Percentiles rank a stretch among this genome's conserved stretches.
Conservation (phyloP, 2,329 filamentous ascomycete species). For the Leptosphaerulina australis region DNA sequence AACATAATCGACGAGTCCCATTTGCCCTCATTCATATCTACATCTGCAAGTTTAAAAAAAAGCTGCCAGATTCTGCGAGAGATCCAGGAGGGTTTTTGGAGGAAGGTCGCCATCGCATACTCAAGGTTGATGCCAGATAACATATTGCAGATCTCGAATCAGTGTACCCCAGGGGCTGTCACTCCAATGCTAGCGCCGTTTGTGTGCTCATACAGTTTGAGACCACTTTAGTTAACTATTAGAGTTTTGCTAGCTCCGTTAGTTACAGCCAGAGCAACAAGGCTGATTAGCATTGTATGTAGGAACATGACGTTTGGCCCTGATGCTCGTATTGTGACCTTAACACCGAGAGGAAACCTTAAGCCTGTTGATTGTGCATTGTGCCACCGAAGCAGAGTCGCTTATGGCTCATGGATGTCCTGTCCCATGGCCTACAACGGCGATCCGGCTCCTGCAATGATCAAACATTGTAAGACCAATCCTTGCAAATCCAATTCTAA, state of each 20-base stretch:
- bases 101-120: conserved; percentile 1
- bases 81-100: conserved; percentile 1
- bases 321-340: background rate
- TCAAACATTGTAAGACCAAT: background rate
- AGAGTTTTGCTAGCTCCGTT: conserved; percentile 8
- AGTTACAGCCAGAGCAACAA: background rate
- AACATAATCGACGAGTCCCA: conserved; percentile 10
- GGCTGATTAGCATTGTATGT: background rate
- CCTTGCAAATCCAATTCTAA: background rate
- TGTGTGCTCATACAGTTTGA: conserved; percentile 13
- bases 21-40: conserved; percentile 2
- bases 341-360: background rate
- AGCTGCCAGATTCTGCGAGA: conserved; percentile 10
- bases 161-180: conserved; percentile 1
- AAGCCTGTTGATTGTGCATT: background rate
- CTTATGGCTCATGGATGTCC: background rate
- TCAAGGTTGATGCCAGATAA: conserved; percentile 13
- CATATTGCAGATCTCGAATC: background rate
- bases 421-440: background rate
- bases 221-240: background rate
- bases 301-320: background rate
- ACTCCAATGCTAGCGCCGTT: background rate
- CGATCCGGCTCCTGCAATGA: conserved; percentile 2
- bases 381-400: background rate
- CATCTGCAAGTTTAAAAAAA: background rate